phyloP scores from a whole-genome alignment of 345 rosid species.

The Cardamine occulta region DNA sequence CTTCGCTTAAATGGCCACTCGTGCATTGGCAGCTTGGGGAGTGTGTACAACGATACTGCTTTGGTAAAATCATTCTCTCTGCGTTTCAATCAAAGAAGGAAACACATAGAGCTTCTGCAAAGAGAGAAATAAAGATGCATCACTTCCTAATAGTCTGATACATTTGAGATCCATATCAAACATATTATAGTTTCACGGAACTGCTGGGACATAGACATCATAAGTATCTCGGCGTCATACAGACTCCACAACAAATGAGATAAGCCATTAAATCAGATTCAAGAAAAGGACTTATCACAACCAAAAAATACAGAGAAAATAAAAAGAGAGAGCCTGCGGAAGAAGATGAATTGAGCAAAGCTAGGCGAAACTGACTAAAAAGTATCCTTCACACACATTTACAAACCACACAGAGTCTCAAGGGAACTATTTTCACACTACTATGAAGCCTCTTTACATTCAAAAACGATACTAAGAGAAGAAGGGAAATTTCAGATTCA shows the following conservation, averaged over 20 bases:
- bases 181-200: neutral
- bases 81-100: constrained; percentile 20
- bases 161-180: neutral
- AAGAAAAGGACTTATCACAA: constrained; percentile 11
- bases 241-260: constrained; percentile 3
- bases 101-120: constrained; percentile 18
- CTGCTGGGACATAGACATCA: neutral
- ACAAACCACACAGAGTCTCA: constrained; percentile 7
- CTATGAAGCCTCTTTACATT: neutral
- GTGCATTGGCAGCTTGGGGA: constrained; percentile 89
- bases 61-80: constrained; percentile 66
- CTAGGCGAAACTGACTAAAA: neutral
- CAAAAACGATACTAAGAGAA: neutral
- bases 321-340: neutral
- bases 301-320: neutral
- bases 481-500: neutral
- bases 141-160: neutral
- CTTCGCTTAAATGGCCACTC: constrained; percentile 87
- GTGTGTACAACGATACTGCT: constrained; percentile 96
- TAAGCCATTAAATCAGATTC: neutral
- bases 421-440: constrained; percentile 13
- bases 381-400: neutral
- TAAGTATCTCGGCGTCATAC: neutral
- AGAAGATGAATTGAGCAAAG: constrained; percentile 1
- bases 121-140: constrained; percentile 3